Percentiles rank a stretch among this genome's conserved stretches.
phyloP scores from a whole-genome alignment of 163 green algal genomes.

The Coccomyxa subellipsoidea region DNA sequence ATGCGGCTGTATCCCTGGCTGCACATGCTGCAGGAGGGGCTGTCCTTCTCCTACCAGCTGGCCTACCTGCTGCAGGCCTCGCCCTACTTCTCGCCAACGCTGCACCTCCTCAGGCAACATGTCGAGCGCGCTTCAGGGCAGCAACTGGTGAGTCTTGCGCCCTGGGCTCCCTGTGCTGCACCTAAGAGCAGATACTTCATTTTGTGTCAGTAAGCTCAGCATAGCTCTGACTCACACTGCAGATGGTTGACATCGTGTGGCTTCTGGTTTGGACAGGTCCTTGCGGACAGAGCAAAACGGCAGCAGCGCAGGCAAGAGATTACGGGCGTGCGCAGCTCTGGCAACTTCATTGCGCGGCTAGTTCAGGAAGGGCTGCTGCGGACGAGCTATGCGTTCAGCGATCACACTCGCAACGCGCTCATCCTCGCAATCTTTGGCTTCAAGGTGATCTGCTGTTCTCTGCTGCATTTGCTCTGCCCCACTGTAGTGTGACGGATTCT shows the following conservation, averaged over 20 bases:
- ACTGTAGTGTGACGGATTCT: too few relatives aligned
- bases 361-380: slow-evolving; percentile 31
- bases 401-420: slow-evolving; percentile 70
- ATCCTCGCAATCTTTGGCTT: slow-evolving; percentile 87
- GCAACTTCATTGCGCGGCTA: slow-evolving; percentile 14
- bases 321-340: background rate
- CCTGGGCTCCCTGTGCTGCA: background rate
- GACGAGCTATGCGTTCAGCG: slow-evolving; percentile 42
- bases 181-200: background rate
- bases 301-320: slow-evolving; percentile 22
- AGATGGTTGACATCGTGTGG: too few relatives aligned
- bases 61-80: slow-evolving; percentile 61
- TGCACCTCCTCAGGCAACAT: slow-evolving; percentile 59
- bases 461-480: too few relatives aligned
- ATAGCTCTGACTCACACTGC: too few relatives aligned
- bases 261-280: slow-evolving; percentile 23
- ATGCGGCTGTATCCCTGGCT: slow-evolving; percentile 60
- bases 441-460: slow-evolving; percentile 80
- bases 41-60: slow-evolving; percentile 67
- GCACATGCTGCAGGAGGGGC: slow-evolving; percentile 53
- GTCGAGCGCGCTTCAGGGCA: slow-evolving; percentile 58
- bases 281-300: slow-evolving; percentile 21
- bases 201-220: too few relatives aligned
- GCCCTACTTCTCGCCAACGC: slow-evolving; percentile 46
- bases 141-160: slow-evolving; percentile 51